These are phyloP conservation scores for Eucommia ulmoides DNA, from an alignment of 257 asterid species.

Conservation along the genomic window DNA sequence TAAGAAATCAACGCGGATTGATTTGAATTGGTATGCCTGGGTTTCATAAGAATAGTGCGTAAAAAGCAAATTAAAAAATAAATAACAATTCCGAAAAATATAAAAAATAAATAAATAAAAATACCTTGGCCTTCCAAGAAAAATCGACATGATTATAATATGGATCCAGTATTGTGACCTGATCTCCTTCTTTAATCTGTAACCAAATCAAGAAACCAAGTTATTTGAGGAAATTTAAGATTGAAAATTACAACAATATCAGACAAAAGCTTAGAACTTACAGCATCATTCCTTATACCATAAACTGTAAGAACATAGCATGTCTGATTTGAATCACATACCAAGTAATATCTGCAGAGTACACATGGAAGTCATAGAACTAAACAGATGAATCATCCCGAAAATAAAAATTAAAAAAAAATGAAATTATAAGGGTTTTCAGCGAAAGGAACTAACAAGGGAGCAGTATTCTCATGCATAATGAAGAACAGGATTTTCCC, in stretches of 20 bases:
- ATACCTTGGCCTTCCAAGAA: conserved; percentile 83
- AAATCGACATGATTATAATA: conserved; percentile 43
- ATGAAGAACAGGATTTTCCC: conserved; percentile 63
- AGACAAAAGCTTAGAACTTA: conserved; percentile 19
- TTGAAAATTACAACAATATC: background rate
- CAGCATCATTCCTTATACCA: conserved; percentile 56
- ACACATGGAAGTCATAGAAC: no score
- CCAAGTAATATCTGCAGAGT: conserved; percentile 56
- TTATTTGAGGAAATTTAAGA: background rate
- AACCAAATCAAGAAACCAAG: conserved; percentile 1
- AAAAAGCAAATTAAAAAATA: background rate
- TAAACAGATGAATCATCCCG: no score
- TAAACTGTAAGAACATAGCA: conserved; percentile 64
- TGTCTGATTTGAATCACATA: conserved; percentile 66
- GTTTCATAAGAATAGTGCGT: background rate
- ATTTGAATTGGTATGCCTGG: conserved; percentile 70
- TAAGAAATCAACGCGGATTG: conserved; percentile 74
- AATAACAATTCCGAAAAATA: background rate
- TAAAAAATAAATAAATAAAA: conserved; percentile 3
- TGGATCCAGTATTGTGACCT: conserved; percentile 65
- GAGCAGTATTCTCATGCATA: conserved; percentile 50
- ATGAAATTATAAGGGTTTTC: conserved; percentile 3
- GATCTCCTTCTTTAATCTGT: conserved; percentile 86
- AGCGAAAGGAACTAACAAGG: conserved; percentile 48
- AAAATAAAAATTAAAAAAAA: background rate